Evolutionary conservation across 1,284 basidiomycete species (phyloP).

Genomic region (Malassezia brasiliensis): DNA sequence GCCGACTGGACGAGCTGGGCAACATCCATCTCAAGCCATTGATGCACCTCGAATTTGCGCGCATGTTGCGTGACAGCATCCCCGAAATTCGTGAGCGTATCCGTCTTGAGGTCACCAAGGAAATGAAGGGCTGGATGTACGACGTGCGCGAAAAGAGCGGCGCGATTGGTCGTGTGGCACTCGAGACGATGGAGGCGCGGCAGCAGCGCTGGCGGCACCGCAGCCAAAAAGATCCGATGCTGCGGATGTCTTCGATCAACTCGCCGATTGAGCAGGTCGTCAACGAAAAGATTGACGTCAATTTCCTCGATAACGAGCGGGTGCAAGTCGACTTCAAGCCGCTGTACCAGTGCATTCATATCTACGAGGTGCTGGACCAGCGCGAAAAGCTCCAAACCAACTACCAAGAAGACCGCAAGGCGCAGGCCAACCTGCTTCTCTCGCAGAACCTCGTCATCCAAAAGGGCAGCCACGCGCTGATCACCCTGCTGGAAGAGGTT

Average conservation of each 20-base stretch:
- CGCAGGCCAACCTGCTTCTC: constrained; percentile 90
- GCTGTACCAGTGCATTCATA: constrained; percentile 92
- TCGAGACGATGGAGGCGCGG: constrained; percentile 79
- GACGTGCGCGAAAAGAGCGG: constrained; percentile 83
- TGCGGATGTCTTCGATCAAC: constrained; percentile 70
- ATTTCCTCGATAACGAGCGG: constrained; percentile 80
- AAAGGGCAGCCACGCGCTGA: constrained; percentile 31
- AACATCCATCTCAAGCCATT: constrained; percentile 72
- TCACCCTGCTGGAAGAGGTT: constrained; percentile 61
- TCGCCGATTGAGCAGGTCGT: constrained; percentile 87
- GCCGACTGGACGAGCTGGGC: constrained; percentile 56
- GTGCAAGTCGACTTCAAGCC: constrained; percentile 86
- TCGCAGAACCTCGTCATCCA: constrained; percentile 54
- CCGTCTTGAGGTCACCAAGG: constrained; percentile 82
- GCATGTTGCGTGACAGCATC: constrained; percentile 78
- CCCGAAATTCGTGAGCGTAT: constrained; percentile 81
- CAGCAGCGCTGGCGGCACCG: constrained; percentile 67
- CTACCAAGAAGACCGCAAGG: constrained; percentile 82
- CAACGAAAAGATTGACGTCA: constrained; percentile 86
- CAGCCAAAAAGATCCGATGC: constrained; percentile 35
- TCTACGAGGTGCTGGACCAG: constrained; percentile 81
- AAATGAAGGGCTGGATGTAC: constrained; percentile 92
- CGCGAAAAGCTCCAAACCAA: constrained; percentile 78
- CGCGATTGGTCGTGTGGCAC: constrained; percentile 73
- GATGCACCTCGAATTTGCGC: constrained; percentile 82